A percentile compares a stretch with the other conserved stretches of the same genome.
These are phyloP conservation scores for Neotropicomus parvogracilis DNA, from an alignment of 1,284 basidiomycete species.

Conservation along the genomic window DNA sequence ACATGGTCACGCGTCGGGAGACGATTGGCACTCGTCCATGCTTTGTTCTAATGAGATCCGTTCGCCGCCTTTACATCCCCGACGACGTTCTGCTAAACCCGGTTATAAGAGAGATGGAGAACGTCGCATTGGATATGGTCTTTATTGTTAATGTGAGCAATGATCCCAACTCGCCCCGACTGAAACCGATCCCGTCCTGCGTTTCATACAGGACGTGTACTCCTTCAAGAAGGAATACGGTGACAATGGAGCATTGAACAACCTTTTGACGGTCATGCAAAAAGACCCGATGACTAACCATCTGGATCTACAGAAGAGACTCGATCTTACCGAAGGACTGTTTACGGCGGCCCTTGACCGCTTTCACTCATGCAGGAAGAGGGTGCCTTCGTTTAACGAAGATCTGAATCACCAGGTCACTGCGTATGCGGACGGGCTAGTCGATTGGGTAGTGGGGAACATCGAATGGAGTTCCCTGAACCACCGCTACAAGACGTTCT, in stretches of 20 bases:
- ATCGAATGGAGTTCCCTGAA: slow-evolving; percentile 30
- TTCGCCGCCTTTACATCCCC: slow-evolving; percentile 28
- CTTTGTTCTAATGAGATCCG: slow-evolving; percentile 30
- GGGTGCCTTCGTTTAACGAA: slow-evolving; percentile 18
- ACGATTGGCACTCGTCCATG: slow-evolving; percentile 30
- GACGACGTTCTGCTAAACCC: slow-evolving; percentile 23
- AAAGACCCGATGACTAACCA: slow-evolving; percentile 20
- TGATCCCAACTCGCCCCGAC: background rate
- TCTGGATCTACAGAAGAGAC: slow-evolving; percentile 18
- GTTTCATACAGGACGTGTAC: slow-evolving; percentile 25
- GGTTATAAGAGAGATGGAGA: slow-evolving; percentile 28
- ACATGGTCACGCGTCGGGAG: slow-evolving; percentile 30
- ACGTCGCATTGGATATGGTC: slow-evolving; percentile 28
- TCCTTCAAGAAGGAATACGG: slow-evolving; percentile 31
- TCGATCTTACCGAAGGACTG: slow-evolving; percentile 17
- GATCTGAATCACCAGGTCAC: slow-evolving; percentile 20
- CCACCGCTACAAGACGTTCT: slow-evolving; percentile 28
- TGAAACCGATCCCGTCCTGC: background rate
- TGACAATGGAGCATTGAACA: slow-evolving; percentile 30
- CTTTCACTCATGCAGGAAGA: slow-evolving; percentile 20
- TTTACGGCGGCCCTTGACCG: slow-evolving; percentile 19
- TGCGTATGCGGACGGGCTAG: slow-evolving; percentile 28
- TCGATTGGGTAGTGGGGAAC: slow-evolving; percentile 28
- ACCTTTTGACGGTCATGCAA: slow-evolving; percentile 24
- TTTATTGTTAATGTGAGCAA: slow-evolving; percentile 28